phyloP scores from a whole-genome alignment of 2,329 filamentous ascomycete species.

The Botryosphaeria dothidea region DNA sequence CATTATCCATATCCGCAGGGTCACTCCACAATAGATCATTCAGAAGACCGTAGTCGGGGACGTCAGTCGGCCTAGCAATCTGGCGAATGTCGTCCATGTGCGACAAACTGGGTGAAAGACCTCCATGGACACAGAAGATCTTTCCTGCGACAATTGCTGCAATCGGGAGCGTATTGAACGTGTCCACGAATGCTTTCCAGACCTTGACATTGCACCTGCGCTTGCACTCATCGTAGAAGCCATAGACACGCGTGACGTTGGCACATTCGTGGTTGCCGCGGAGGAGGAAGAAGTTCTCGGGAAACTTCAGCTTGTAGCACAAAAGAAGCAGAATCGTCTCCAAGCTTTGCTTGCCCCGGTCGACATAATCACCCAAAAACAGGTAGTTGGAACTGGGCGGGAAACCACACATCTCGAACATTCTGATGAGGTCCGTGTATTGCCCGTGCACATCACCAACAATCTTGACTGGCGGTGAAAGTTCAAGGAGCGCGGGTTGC shows the following conservation, averaged over 20 bases:
- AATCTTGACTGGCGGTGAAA: constrained; percentile 95
- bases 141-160: constrained; percentile 96
- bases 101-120: constrained; percentile 83
- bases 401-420: constrained; percentile 99
- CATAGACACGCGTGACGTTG: constrained; percentile 92
- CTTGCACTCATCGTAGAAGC: constrained; percentile 98
- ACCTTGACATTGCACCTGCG: constrained; percentile 93
- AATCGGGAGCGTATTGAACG: constrained; percentile 93
- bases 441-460: constrained; percentile 96
- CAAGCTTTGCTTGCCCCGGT: constrained; percentile 91
- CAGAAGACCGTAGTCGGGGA: constrained; percentile 91
- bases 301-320: constrained; percentile 96
- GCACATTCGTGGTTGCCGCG: constrained; percentile 96
- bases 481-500: constrained; percentile 87
- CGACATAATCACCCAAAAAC: constrained; percentile 94
- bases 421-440: constrained; percentile 91
- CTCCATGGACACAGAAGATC: constrained; percentile 97
- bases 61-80: constrained; percentile 93
- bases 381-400: constrained; percentile 89
- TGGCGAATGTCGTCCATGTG: constrained; percentile 99
- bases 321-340: constrained; percentile 91
- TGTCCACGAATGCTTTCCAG: constrained; percentile 97
- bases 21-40: constrained; percentile 98
- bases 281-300: constrained; percentile 94
- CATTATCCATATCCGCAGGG: constrained; percentile 94